A percentile compares a stretch with the other conserved stretches of the same genome.
Evolutionary conservation across 2,329 filamentous ascomycete species (phyloP).

Genomic region (Microcyclosporella mali): DNA sequence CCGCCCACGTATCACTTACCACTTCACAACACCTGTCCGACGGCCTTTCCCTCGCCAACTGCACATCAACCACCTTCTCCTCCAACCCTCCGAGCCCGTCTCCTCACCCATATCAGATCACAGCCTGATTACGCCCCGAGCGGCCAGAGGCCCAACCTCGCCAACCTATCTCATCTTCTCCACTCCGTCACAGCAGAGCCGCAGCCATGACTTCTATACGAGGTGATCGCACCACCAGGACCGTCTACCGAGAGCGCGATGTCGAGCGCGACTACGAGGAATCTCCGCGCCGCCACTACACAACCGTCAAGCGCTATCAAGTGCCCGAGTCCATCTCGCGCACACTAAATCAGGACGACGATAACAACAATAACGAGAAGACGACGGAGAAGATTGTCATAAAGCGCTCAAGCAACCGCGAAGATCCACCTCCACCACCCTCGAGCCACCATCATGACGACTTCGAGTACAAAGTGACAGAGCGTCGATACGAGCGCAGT

Average conservation of each 20-base stretch:
- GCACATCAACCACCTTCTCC: not conserved
- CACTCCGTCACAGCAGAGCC: too few species aligned
- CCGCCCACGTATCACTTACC: too few species aligned
- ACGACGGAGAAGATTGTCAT: constrained; percentile 46
- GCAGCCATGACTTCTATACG: constrained; percentile 33
- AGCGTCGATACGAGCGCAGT: constrained; percentile 7
- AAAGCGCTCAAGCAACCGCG: constrained; percentile 21
- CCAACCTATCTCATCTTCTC: too few species aligned
- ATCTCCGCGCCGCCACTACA: constrained; percentile 39
- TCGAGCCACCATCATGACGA: constrained; percentile 18
- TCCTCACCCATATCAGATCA: too few species aligned
- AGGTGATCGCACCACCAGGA: constrained; percentile 20
- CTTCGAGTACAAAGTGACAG: constrained; percentile 23
- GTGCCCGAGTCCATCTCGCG: constrained; percentile 43
- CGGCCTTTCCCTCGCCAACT: not conserved
- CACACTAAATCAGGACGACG: constrained; percentile 27
- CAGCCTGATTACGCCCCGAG: constrained; percentile 1
- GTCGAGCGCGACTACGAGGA: constrained; percentile 42
- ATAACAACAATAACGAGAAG: constrained; percentile 33
- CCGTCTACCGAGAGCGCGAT: constrained; percentile 40
- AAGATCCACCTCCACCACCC: constrained; percentile 12
- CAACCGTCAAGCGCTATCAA: constrained; percentile 56
- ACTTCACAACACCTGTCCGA: not conserved
- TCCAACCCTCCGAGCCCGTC: too few species aligned
- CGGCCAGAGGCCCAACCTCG: too few species aligned